phyloP scores from a whole-genome alignment of 257 asterid genomes.

The Misopates orontium region DNA sequence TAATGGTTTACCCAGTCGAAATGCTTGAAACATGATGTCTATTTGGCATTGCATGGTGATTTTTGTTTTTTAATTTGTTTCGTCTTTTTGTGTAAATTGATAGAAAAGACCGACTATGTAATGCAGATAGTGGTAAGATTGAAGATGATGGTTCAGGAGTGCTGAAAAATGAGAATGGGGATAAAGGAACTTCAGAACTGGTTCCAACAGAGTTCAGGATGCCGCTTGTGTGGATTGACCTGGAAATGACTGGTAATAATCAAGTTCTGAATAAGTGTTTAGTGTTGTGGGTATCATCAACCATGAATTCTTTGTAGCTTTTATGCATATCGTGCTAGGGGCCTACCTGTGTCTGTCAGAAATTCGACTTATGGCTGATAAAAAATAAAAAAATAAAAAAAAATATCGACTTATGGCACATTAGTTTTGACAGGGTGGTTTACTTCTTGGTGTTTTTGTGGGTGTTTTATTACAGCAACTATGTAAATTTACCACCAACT shows the following conservation, averaged over 20 bases:
- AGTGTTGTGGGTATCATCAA: slow-evolving; percentile 12
- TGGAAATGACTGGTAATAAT: slow-evolving; percentile 91
- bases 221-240: slow-evolving; percentile 98
- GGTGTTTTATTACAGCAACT: background rate
- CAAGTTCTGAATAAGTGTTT: slow-evolving; percentile 16
- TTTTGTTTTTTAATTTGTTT: background rate
- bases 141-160: slow-evolving; percentile 33
- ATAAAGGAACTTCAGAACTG: slow-evolving; percentile 31
- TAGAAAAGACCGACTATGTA: slow-evolving; percentile 15
- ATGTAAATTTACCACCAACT: no score
- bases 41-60: slow-evolving; percentile 1
- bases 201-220: slow-evolving; percentile 46
- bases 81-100: background rate
- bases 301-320: background rate
- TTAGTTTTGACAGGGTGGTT: slow-evolving; percentile 2
- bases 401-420: background rate
- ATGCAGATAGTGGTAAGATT: slow-evolving; percentile 45
- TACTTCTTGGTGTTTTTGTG: slow-evolving; percentile 12
- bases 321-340: background rate
- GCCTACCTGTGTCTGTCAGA: slow-evolving; percentile 9
- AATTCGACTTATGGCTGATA: no score
- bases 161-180: slow-evolving; percentile 32
- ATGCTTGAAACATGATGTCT: background rate
- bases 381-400: no score
- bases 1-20: slow-evolving; percentile 14